A percentile compares a stretch with the other conserved stretches of the same genome.
phyloP scores from a whole-genome alignment of 768 basidiomycete species.

The Dentipellis fragilis region DNA sequence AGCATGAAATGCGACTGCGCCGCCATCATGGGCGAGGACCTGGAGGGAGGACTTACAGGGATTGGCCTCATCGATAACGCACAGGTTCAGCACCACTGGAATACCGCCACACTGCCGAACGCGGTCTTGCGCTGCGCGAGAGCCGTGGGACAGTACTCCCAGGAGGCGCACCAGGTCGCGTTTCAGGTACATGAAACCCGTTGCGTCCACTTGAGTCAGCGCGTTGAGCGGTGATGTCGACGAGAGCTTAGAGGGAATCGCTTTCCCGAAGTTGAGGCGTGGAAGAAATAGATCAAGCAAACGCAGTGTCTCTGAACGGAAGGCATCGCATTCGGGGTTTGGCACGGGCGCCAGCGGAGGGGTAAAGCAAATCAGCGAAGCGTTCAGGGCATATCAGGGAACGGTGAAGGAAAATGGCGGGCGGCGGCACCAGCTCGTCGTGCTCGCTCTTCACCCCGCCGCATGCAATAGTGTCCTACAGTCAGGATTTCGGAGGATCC shows the following conservation, averaged over 20 bases:
- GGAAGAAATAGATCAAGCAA: constrained; percentile 78
- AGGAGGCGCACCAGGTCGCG: constrained; percentile 83
- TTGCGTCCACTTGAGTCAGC: constrained; percentile 22
- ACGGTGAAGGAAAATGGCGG: not conserved
- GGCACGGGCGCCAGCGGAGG: not conserved
- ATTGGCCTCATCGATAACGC: constrained; percentile 84
- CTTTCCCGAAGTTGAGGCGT: constrained; percentile 71
- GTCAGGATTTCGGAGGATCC: not conserved
- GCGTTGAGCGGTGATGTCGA: too few species aligned
- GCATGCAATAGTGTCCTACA: too few species aligned
- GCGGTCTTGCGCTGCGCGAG: constrained; percentile 62
- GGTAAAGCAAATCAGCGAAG: not conserved
- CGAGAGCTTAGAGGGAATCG: constrained; percentile 23
- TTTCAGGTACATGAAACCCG: constrained; percentile 79
- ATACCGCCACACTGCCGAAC: constrained; percentile 65
- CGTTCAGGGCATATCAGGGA: not conserved
- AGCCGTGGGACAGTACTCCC: constrained; percentile 63
- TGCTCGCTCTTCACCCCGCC: not conserved
- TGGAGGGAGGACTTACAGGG: constrained; percentile 56
- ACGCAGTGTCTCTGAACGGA: constrained; percentile 50
- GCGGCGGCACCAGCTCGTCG: not conserved
- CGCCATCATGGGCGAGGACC: not conserved
- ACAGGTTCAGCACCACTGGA: constrained; percentile 76
- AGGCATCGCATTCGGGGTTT: not conserved
- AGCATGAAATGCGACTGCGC: not conserved